Evolutionary conservation across 2,329 filamentous ascomycete genomes (phyloP), one percentile per base, ranked within the genome.

Genomic region (Pseudocercospora cruenta): DNA sequence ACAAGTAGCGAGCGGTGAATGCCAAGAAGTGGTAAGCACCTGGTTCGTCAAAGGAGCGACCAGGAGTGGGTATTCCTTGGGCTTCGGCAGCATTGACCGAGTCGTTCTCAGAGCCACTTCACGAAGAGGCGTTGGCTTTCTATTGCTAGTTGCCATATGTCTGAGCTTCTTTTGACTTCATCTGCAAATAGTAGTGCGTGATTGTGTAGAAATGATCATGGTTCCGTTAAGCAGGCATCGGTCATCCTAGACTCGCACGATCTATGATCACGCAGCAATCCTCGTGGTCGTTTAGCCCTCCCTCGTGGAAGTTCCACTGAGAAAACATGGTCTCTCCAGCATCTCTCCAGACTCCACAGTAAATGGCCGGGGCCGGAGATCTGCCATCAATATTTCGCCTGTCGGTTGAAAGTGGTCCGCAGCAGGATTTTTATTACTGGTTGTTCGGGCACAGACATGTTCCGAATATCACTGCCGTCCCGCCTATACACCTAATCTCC

Each of bases 271-370:
- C 33, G 47, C 57, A 60, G 62, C 28, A 64, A 47, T 49, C 21
- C 47, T 60, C 47, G 47, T 22, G 47, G 39, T 43, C n/a, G 39
- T 43, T 16, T 43, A n/a, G 22, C 47, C 47, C 22, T 45, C n/a
- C 63, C 63, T 60, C 47, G 63, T 60, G 47, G 53, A 16, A 31
- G 22, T 26, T 53, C 59, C 63, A 65, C 63, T 58, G 3, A 16
- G 53, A 54, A 36, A 53, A 54, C 54, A 62, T 43, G 59, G 28
- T 14, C 51, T 36, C 63, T 62, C 63, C 63, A 65, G 36, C 58
- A 62, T 57, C 39, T 51, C 58, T 62, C 63, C 54, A 58, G 14
- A 51, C 63, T 54, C 63, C 63, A 60, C 63, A 57, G 36, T 19
- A 22, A 31, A 61, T 54, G 28, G 33, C 49, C 49, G 60, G 60